Evolutionary conservation across 257 asterid species (phyloP).

Genomic region (Paraleonurus japonicus): DNA sequence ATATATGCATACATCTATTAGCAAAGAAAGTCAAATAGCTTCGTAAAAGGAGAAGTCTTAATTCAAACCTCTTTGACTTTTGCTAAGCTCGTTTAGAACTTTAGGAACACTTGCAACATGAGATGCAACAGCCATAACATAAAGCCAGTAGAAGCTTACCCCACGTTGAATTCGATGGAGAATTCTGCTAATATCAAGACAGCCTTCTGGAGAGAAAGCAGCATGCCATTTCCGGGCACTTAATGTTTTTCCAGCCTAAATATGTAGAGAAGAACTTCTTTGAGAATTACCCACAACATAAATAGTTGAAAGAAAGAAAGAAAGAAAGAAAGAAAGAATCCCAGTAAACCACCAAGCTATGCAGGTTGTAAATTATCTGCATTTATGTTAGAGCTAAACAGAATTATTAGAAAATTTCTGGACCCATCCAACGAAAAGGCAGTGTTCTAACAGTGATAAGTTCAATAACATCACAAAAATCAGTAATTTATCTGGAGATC

Average conservation of each 20-base stretch:
- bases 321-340: slow-evolving; percentile 12
- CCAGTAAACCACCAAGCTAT: slow-evolving; percentile 5
- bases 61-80: not conserved
- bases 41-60: not conserved
- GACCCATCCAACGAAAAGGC: slow-evolving; percentile 12
- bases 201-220: slow-evolving; percentile 78
- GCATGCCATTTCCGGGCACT: slow-evolving; percentile 89
- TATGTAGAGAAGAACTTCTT: slow-evolving; percentile 22
- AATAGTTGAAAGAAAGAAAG: not conserved
- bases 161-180: slow-evolving; percentile 83
- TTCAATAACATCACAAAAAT: not conserved
- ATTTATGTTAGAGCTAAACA: not conserved
- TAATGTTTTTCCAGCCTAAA: slow-evolving; percentile 86
- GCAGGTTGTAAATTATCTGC: not conserved
- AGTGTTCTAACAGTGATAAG: slow-evolving; percentile 17
- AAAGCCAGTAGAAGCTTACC: slow-evolving; percentile 45
- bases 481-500: slow-evolving; percentile 16
- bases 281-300: slow-evolving; percentile 18
- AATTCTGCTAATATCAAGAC: slow-evolving; percentile 78
- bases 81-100: slow-evolving; percentile 13
- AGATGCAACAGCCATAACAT: slow-evolving; percentile 16
- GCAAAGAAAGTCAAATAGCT: slow-evolving; percentile 6
- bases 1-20: not conserved
- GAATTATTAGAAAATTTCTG: not conserved
- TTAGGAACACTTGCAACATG: not conserved